Evolutionary conservation across 75 land plant genomes (phyloP).

Genomic region (Picea sitchensis): DNA sequence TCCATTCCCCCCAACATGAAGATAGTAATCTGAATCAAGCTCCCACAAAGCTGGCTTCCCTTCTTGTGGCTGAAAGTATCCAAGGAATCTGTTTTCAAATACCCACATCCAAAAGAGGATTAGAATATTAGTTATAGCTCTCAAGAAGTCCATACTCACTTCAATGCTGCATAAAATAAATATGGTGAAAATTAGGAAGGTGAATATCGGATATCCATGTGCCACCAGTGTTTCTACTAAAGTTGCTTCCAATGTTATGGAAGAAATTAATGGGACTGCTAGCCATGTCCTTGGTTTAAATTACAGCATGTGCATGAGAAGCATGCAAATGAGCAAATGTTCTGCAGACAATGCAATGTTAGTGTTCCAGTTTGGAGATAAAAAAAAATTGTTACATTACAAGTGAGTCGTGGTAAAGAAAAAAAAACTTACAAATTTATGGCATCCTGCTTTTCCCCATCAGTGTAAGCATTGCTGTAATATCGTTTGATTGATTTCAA

Average conservation of each 20-base stretch:
- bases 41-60: constrained; percentile 99
- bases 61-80: constrained; percentile 94
- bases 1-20: constrained; percentile 76
- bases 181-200: neutral
- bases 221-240: neutral
- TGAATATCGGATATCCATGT: neutral
- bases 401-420: neutral
- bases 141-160: neutral
- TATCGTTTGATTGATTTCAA: constrained; percentile 89
- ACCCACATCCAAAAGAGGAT: neutral
- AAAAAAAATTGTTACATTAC: neutral
- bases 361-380: neutral
- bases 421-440: constrained; percentile 72
- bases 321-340: neutral
- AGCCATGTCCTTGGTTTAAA: neutral
- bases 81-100: constrained; percentile 61
- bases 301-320: neutral
- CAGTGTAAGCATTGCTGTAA: constrained; percentile 98
- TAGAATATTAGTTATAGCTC: neutral
- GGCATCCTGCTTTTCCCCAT: constrained; percentile 99
- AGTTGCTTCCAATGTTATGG: neutral
- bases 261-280: neutral
- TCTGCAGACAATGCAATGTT: neutral
- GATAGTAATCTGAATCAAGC: constrained; percentile 93
- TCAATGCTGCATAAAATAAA: neutral